Base-by-base conservation (phyloP, 148 eudicot species). In the Camellia lanceoleosa region DNA sequence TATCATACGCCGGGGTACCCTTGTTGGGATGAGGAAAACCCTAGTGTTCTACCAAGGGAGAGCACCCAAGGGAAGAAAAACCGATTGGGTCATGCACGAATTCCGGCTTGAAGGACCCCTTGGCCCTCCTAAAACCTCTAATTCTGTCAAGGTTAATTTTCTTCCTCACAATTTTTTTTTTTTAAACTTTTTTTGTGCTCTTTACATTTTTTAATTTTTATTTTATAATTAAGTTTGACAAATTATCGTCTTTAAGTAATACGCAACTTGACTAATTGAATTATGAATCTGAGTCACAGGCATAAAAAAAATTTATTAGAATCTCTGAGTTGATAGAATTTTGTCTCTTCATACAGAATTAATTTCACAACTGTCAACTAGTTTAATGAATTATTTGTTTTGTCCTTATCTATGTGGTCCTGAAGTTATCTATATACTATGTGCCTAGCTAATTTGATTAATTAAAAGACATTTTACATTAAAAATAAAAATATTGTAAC, bases 51-150 rank as follows among this genome's bases (percentile, higher is more conserved):
- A 96, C 76, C 89, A 88, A 78, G 99, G 99, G 23, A 82, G 98
- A 72, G 99, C 99, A 1, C 99, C 99, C 19, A 94, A 93, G 80
- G 99, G 99, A 4, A 88, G 75, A 42, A 93, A 93, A 77, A 89
- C 93, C 14, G 88, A 96, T 7, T 96, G 99, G 99, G 98, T 96
- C 23, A 93, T 96, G 99, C 98, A 96, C 81, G 99, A 96, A 71
- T 96, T 92, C 73, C 83, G 99, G 4, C 79, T 92, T 47, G 95
- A 96, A 84, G 91, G 90, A 14, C 88, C 90, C 51, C 79, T 81
- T 46, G 83, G 68, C 68, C 82, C 87, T 77, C 85, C 89, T 15
- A 86, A 81, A 59, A 7, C 72, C 58, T 73, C 86, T 19, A 30
- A 30, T 30, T 77, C 89, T 7, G 72, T 82, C 71, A 89, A 89